A percentile compares a stretch with the other conserved stretches of the same genome.
Evolutionary conservation across 2,329 filamentous ascomycete species (phyloP).

Genomic region (Paraconiothyrium sp.): DNA sequence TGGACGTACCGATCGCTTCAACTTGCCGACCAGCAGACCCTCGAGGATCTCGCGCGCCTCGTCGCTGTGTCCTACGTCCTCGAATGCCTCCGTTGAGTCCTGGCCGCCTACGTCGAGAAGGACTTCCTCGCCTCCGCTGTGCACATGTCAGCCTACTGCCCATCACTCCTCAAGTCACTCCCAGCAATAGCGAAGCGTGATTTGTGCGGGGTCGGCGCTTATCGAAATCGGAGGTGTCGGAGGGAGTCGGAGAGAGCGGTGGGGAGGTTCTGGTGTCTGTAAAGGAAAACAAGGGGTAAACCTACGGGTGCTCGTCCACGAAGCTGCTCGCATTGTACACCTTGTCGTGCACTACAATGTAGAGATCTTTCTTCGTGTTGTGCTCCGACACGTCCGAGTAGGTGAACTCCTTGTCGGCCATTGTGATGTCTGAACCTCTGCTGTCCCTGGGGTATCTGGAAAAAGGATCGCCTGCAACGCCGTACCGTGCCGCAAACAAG

Average conservation of each 20-base stretch:
- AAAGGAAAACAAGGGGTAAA: constrained; percentile 35
- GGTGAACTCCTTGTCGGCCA: constrained; percentile 52
- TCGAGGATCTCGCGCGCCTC: constrained; percentile 95
- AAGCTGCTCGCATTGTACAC: constrained; percentile 92
- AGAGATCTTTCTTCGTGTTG: constrained; percentile 84
- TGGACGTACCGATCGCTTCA: constrained; percentile 49
- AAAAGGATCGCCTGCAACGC: constrained; percentile 2
- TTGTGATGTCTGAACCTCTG: constrained; percentile 26
- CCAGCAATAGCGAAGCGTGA: not conserved
- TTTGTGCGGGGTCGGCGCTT: not conserved
- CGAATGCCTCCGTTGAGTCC: constrained; percentile 97
- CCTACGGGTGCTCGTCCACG: constrained; percentile 94
- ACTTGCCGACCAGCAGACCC: constrained; percentile 48
- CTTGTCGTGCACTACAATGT: constrained; percentile 92
- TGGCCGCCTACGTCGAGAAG: constrained; percentile 94
- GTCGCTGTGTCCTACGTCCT: constrained; percentile 98
- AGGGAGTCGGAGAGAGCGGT: not conserved
- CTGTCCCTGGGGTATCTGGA: not conserved
- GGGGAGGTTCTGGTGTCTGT: not conserved
- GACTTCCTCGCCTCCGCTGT: constrained; percentile 96
- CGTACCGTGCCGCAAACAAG: not conserved
- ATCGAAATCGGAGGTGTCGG: not conserved
- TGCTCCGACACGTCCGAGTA: constrained; percentile 54
- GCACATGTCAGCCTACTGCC: constrained; percentile 11
- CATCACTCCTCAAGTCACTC: not conserved